phyloP scores from a whole-genome alignment of 441 rosid genomes.

The Sinapis alba region DNA sequence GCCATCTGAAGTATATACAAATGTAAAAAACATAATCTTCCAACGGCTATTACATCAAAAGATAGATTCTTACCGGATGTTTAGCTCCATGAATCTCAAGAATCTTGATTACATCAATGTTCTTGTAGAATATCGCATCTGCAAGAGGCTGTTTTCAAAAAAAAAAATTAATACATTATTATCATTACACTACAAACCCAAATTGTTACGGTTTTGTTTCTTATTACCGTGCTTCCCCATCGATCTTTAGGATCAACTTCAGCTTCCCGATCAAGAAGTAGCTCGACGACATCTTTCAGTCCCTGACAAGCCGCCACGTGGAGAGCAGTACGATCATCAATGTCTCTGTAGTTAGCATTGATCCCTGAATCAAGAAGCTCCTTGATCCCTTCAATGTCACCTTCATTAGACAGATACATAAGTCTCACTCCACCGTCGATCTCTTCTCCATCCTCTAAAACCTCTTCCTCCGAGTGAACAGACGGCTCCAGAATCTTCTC shows the following conservation, averaged over 20 bases:
- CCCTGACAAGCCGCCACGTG: slow-evolving; percentile 95
- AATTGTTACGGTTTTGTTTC: background rate
- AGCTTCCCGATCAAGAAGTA: slow-evolving; percentile 67
- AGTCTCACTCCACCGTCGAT: slow-evolving; percentile 62
- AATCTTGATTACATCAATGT: slow-evolving; percentile 73
- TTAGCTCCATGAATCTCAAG: slow-evolving; percentile 86
- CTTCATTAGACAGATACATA: slow-evolving; percentile 76
- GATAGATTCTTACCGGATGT: slow-evolving; percentile 55
- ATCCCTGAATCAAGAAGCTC: slow-evolving; percentile 71
- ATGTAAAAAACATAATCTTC: slow-evolving; percentile 7
- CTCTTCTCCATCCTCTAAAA: slow-evolving; percentile 46
- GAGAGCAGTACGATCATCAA: slow-evolving; percentile 83
- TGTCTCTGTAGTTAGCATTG: slow-evolving; percentile 76
- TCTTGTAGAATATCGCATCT: slow-evolving; percentile 86
- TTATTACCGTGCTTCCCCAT: slow-evolving; percentile 96
- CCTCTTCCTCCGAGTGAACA: slow-evolving; percentile 42
- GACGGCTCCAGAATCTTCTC: slow-evolving; percentile 59
- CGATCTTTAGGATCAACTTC: slow-evolving; percentile 76
- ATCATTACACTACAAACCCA: background rate
- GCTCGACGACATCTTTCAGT: slow-evolving; percentile 55
- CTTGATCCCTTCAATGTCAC: slow-evolving; percentile 72
- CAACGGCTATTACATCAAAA: slow-evolving; percentile 1
- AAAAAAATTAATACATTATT: too few species aligned
- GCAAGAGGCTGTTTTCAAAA: slow-evolving; percentile 67
- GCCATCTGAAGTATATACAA: slow-evolving; percentile 55